A percentile compares a stretch with the other conserved stretches of the same genome.
These are phyloP conservation scores for Tubosaeta brunneosetosa DNA, from an alignment of 768 basidiomycete genomes.

Conservation along the genomic window DNA sequence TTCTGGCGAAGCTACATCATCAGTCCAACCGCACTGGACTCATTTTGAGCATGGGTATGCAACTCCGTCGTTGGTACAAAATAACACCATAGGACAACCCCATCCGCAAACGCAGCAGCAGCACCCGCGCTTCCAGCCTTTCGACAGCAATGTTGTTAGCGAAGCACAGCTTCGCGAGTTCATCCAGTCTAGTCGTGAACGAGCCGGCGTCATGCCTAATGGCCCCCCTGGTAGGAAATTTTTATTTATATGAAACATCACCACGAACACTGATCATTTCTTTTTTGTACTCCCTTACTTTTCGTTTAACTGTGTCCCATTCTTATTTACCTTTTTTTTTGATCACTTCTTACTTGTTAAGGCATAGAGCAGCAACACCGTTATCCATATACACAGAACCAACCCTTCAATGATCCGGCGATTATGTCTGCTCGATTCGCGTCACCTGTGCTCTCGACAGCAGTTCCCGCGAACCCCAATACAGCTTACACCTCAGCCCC, in stretches of 20 bases:
- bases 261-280: conserved; percentile 31
- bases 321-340: conserved; percentile 12
- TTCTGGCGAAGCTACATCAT: conserved; percentile 35
- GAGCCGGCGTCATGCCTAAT: conserved; percentile 35
- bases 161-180: conserved; percentile 77
- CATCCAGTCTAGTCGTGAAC: conserved; percentile 65
- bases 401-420: conserved; percentile 68
- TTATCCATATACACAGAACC: conserved; percentile 33
- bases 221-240: conserved; percentile 46
- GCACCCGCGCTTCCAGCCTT: conserved; percentile 49
- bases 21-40: conserved; percentile 43
- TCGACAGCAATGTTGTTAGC: conserved; percentile 51
- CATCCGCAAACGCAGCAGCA: conserved; percentile 34
- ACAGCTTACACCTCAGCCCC: conserved; percentile 8
- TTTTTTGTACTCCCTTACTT: conserved; percentile 24
- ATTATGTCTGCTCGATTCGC: conserved; percentile 74
- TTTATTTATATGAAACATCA: conserved; percentile 36
- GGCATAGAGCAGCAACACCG: conserved; percentile 35
- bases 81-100: conserved; percentile 36
- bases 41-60: conserved; percentile 42
- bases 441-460: conserved; percentile 32
- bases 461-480: conserved; percentile 8
- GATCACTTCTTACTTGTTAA: conserved; percentile 13
- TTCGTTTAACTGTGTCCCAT: conserved; percentile 21
- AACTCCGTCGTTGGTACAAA: conserved; percentile 46